A percentile compares a stretch with the other conserved stretches of the same genome.
phyloP scores from a whole-genome alignment of 805 yeast genomes.

The Lipomyces yamadae region DNA sequence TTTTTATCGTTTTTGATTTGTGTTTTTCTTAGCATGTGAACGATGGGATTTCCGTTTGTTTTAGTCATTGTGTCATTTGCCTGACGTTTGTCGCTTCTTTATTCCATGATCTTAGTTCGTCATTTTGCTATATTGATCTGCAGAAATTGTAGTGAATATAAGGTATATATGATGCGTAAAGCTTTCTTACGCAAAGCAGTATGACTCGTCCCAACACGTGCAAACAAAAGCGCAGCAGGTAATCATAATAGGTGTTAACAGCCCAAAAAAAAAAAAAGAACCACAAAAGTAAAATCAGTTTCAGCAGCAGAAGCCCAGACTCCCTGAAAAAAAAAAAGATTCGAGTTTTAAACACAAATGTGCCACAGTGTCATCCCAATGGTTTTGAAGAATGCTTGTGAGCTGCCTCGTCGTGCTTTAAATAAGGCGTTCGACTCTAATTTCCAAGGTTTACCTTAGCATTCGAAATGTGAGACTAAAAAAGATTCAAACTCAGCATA shows the following conservation, averaged over 20 bases:
- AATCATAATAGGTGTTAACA: not conserved
- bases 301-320: not conserved
- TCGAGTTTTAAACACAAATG: no score
- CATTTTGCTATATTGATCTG: conserved; percentile 12
- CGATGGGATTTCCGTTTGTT: not conserved
- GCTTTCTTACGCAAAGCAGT: not conserved
- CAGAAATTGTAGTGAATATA: not conserved
- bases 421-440: not conserved
- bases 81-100: not conserved
- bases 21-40: not conserved
- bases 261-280: not conserved
- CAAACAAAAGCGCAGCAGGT: not conserved
- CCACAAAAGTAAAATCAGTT: not conserved
- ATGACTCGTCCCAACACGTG: not conserved
- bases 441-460: no score
- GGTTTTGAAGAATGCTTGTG: no score
- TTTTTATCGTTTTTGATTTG: not conserved
- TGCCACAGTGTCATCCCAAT: no score
- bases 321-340: no score
- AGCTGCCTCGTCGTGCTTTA: not conserved
- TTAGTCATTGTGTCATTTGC: not conserved
- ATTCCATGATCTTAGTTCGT: not conserved
- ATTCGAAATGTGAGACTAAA: no score
- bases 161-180: not conserved
- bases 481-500: not conserved